A percentile compares a stretch with the other conserved stretches of the same genome.
Conservation (phyloP, 2,329 filamentous ascomycete genomes). For the Colletotrichum acutatum region DNA sequence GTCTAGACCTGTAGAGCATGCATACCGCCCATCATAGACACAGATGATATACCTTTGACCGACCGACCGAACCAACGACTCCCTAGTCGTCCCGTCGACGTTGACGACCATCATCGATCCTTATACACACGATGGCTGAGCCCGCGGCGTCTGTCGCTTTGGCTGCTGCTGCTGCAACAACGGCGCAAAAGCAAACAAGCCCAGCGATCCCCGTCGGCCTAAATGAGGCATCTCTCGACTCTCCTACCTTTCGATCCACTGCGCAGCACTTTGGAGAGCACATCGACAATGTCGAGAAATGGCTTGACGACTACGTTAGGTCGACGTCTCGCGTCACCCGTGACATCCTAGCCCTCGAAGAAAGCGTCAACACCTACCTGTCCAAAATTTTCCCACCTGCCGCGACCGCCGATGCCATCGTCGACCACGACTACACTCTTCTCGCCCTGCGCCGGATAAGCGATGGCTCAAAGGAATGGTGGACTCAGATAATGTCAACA, state of each 20-base stretch:
- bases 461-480: conserved; percentile 89
- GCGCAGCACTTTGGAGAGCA: conserved; percentile 90
- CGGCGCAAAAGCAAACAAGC: conserved; percentile 40
- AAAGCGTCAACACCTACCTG: conserved; percentile 81
- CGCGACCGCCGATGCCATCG: conserved; percentile 81
- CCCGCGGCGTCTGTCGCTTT: conserved; percentile 20
- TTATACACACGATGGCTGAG: conserved; percentile 29
- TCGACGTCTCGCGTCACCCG: conserved; percentile 66
- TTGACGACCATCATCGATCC: not conserved
- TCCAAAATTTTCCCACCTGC: conserved; percentile 78
- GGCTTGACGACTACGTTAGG: conserved; percentile 76
- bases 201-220: conserved; percentile 79
- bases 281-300: conserved; percentile 89
- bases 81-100: not conserved
- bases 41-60: conserved; percentile 20
- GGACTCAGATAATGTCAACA: conserved; percentile 78
- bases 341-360: conserved; percentile 79
- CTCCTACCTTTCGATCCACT: conserved; percentile 91
- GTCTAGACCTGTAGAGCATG: conserved; percentile 18
- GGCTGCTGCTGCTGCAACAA: conserved; percentile 19
- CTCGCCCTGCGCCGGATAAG: conserved; percentile 86
- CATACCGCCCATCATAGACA: conserved; percentile 1
- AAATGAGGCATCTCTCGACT: conserved; percentile 96
- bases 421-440: conserved; percentile 96
- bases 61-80: not conserved